Percentiles rank a stretch among this genome's conserved stretches.
Conservation (phyloP, 2,329 filamentous ascomycete species). For the Pseudomassariella vexata region DNA sequence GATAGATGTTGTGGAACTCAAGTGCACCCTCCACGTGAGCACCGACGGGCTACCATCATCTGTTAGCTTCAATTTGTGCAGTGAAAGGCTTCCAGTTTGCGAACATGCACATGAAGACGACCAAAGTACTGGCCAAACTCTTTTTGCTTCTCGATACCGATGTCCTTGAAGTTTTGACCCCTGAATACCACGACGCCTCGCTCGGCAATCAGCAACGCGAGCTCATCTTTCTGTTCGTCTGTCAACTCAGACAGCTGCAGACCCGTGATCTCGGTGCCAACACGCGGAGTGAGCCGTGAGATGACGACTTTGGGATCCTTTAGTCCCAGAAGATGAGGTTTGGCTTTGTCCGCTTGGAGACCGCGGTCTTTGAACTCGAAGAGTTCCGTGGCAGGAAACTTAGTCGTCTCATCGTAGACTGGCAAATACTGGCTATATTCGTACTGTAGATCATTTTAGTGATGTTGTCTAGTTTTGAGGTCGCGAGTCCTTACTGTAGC, state of each 20-base stretch:
- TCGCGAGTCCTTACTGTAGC: slow-evolving; percentile 12
- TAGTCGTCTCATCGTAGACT: slow-evolving; percentile 28
- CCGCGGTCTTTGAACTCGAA: slow-evolving; percentile 35
- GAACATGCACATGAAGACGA: slow-evolving; percentile 32
- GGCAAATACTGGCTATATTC: slow-evolving; percentile 28
- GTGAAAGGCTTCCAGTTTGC: slow-evolving; percentile 8
- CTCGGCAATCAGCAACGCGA: slow-evolving; percentile 19
- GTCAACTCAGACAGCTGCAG: slow-evolving; percentile 20
- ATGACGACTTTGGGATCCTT: slow-evolving; percentile 19
- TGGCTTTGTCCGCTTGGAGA: slow-evolving; percentile 32
- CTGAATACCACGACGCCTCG: slow-evolving; percentile 21
- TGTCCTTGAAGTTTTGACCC: slow-evolving; percentile 27
- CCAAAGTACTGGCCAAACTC: slow-evolving; percentile 32
- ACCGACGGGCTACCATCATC: slow-evolving; percentile 28
- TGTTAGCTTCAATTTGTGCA: slow-evolving; percentile 2
- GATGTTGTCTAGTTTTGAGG: background rate
- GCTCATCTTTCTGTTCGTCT: slow-evolving; percentile 19
- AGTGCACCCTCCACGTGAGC: slow-evolving; percentile 35
- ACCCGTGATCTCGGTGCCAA: slow-evolving; percentile 20
- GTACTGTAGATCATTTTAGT: slow-evolving; percentile 18
- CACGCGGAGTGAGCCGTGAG: slow-evolving; percentile 18
- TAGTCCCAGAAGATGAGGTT: slow-evolving; percentile 31
- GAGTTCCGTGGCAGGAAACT: slow-evolving; percentile 29
- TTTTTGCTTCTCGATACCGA: slow-evolving; percentile 30
- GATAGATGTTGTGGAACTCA: slow-evolving; percentile 41